phyloP scores from a whole-genome alignment of 2,329 filamentous ascomycete genomes.

The Coniella lustricola region DNA sequence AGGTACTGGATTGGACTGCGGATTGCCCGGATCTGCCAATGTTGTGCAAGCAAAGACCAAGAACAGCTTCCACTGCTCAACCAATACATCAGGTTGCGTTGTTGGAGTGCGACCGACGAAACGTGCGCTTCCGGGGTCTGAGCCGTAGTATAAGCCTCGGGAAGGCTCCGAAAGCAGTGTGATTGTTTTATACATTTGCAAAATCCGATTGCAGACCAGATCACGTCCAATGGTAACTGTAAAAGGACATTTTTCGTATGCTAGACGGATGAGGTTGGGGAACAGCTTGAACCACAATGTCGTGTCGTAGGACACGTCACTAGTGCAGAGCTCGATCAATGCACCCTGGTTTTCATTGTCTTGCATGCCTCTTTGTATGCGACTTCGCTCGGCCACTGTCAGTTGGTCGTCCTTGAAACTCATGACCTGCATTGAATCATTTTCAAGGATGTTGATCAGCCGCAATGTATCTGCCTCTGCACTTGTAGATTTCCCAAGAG shows the following conservation, averaged over 20 bases:
- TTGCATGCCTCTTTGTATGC: slow-evolving; percentile 82
- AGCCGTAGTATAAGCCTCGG: slow-evolving; percentile 56
- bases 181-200: slow-evolving; percentile 88
- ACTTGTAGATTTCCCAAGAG: slow-evolving; percentile 61
- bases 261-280: slow-evolving; percentile 85
- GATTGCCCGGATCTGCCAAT: slow-evolving; percentile 70
- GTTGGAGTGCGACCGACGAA: slow-evolving; percentile 50
- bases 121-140: slow-evolving; percentile 49
- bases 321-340: slow-evolving; percentile 88
- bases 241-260: slow-evolving; percentile 84
- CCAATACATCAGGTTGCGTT: slow-evolving; percentile 74
- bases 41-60: slow-evolving; percentile 96
- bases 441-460: slow-evolving; percentile 87
- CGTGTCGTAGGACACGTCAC: slow-evolving; percentile 88
- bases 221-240: slow-evolving; percentile 87
- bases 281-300: slow-evolving; percentile 98
- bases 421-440: slow-evolving; percentile 81
- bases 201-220: slow-evolving; percentile 82
- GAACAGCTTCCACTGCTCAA: slow-evolving; percentile 98
- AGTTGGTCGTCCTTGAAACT: slow-evolving; percentile 88
- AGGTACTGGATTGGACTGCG: slow-evolving; percentile 47
- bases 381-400: slow-evolving; percentile 84
- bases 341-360: slow-evolving; percentile 78
- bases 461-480: slow-evolving; percentile 59
- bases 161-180: slow-evolving; percentile 68